Percentiles rank a stretch among this genome's conserved stretches.
Evolutionary conservation across 1,139 yeast genomes (phyloP).

Genomic region (Yamadazyma kanchanaburiensis): DNA sequence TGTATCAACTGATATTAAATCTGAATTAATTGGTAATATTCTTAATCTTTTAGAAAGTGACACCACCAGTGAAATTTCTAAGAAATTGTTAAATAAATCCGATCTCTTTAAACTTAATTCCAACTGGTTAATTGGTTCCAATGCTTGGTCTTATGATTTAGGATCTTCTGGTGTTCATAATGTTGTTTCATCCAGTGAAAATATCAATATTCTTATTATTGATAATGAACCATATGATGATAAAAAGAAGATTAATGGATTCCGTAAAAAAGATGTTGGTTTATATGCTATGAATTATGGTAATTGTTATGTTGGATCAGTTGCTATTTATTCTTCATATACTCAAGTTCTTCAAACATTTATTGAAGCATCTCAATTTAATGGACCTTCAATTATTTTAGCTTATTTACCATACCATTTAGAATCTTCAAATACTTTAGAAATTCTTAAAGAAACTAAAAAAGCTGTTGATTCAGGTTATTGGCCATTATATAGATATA

Average conservation of each 20-base stretch:
- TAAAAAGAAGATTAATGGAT: slow-evolving; percentile 27
- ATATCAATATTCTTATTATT: slow-evolving; percentile 79
- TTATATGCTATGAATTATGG: slow-evolving; percentile 94
- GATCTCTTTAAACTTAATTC: slow-evolving; percentile 46
- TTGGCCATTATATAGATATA: slow-evolving; percentile 92
- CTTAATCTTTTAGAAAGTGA: slow-evolving; percentile 42
- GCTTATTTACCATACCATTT: slow-evolving; percentile 81
- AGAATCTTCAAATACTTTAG: slow-evolving; percentile 68
- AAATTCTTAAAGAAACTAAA: slow-evolving; percentile 82
- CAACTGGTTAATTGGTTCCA: slow-evolving; percentile 90
- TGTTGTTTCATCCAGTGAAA: slow-evolving; percentile 70
- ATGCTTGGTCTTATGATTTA: slow-evolving; percentile 91
- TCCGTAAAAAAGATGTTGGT: slow-evolving; percentile 90
- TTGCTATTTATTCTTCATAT: slow-evolving; percentile 89
- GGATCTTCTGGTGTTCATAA: slow-evolving; percentile 93
- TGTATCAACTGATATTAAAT: slow-evolving; percentile 19
- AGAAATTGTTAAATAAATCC: slow-evolving; percentile 43
- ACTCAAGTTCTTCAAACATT: slow-evolving; percentile 89
- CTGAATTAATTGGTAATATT: slow-evolving; percentile 30
- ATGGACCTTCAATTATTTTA: slow-evolving; percentile 88
- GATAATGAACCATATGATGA: slow-evolving; percentile 84
- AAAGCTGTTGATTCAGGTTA: slow-evolving; percentile 88
- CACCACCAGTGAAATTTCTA: slow-evolving; percentile 31
- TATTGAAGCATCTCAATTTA: slow-evolving; percentile 80
- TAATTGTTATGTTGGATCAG: slow-evolving; percentile 87